A percentile compares a stretch with the other conserved stretches of the same genome.
Evolutionary conservation across 257 asterid genomes (phyloP).

Genomic region (Handroanthus guayacan): DNA sequence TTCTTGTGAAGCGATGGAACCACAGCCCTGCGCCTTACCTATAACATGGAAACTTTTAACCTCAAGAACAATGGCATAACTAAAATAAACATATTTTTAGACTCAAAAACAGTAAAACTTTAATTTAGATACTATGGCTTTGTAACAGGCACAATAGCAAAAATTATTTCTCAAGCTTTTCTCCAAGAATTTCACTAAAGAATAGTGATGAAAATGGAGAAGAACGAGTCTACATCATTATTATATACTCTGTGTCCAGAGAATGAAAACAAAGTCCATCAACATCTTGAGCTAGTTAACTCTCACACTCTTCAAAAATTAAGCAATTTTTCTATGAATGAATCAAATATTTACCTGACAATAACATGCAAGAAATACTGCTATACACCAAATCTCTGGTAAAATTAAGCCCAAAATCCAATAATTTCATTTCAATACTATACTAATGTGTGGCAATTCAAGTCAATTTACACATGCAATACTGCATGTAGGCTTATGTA

Average conservation of each 20-base stretch:
- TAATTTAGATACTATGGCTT: not conserved
- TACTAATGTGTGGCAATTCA: not conserved
- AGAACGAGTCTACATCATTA: too few relatives aligned
- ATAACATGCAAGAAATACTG: not conserved
- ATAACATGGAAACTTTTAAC: slow-evolving; percentile 45
- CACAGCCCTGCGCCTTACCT: slow-evolving; percentile 99
- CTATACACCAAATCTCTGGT: not conserved
- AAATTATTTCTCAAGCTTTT: not conserved
- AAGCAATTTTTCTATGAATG: not conserved
- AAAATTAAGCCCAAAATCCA: not conserved
- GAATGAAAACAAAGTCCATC: too few relatives aligned
- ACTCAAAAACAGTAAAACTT: not conserved
- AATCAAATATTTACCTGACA: not conserved
- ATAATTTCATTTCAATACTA: not conserved
- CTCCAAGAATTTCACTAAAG: not conserved
- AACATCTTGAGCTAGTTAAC: too few relatives aligned
- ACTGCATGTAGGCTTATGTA: not conserved
- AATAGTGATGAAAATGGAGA: too few relatives aligned
- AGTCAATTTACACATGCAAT: not conserved
- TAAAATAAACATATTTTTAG: slow-evolving; percentile 34
- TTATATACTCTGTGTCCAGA: too few relatives aligned
- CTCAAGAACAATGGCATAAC: slow-evolving; percentile 32
- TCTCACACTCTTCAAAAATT: not conserved
- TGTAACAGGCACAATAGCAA: not conserved
- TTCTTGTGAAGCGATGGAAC: slow-evolving; percentile 99